A percentile compares a stretch with the other conserved stretches of the same genome.
Conservation (phyloP, 2,329 filamentous ascomycete species). For the Penicillium fuscoglaucum region DNA sequence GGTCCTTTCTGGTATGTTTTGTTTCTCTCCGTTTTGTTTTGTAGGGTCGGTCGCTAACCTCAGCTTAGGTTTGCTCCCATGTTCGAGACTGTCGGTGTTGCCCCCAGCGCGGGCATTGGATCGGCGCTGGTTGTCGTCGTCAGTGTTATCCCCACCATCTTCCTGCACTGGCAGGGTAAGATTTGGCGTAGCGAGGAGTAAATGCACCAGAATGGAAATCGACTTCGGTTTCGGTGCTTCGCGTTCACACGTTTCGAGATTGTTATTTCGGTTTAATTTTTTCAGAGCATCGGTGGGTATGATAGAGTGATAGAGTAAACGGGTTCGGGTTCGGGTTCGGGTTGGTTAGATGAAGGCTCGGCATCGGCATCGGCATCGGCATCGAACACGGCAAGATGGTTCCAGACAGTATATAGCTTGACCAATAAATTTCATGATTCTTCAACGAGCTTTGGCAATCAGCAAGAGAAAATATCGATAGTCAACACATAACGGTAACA, state of each 20-base stretch:
- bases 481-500: not conserved
- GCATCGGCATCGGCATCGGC: not conserved
- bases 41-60: slow-evolving; percentile 15
- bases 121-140: slow-evolving; percentile 32
- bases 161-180: slow-evolving; percentile 32
- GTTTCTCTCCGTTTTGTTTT: not conserved
- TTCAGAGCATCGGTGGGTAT: not conserved
- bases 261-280: not conserved
- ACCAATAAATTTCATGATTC: not conserved
- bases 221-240: not conserved
- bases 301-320: not conserved
- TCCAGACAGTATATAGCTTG: slow-evolving; percentile 13
- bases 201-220: not conserved
- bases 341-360: slow-evolving; percentile 10
- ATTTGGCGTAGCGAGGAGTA: slow-evolving; percentile 23
- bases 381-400: not conserved
- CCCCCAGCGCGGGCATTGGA: slow-evolving; percentile 34
- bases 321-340: slow-evolving; percentile 11
- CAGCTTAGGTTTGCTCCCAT: slow-evolving; percentile 35
- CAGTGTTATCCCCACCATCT: slow-evolving; percentile 35
- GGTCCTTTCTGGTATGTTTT: slow-evolving; percentile 41
- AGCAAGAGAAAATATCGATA: not conserved
- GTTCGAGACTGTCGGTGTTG: slow-evolving; percentile 38
- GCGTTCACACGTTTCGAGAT: not conserved
- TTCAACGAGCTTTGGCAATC: not conserved